These are phyloP conservation scores for sweet orange (Citrus sinensis) DNA, from an alignment of 345 rosid species.

Conservation along the genomic window DVS_A1.0 CM039167.1:28664001-28664500, in stretches of 20 bases:
- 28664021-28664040: not conserved
- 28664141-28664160: no score
- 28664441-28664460: not conserved
- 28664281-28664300: no score
- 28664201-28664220: not conserved
- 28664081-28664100: not conserved
- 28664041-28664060: not conserved
- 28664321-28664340: no score
- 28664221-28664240: not conserved
- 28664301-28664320: no score
- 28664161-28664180: not conserved
- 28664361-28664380: no score
- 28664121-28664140: no score
- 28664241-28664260: not conserved
- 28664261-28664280: no score
- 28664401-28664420: no score
- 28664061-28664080: not conserved
- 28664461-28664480: not conserved
- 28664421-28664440: no score
- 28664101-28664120: no score
- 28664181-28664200: not conserved
- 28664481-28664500: not conserved
- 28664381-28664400: no score
- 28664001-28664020: not conserved
- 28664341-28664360: no score